Percentiles rank a stretch among this genome's conserved stretches.
phyloP scores from a whole-genome alignment of 192 early-diverging fungal genomes.

The Umbelopsis isabellina region DNA sequence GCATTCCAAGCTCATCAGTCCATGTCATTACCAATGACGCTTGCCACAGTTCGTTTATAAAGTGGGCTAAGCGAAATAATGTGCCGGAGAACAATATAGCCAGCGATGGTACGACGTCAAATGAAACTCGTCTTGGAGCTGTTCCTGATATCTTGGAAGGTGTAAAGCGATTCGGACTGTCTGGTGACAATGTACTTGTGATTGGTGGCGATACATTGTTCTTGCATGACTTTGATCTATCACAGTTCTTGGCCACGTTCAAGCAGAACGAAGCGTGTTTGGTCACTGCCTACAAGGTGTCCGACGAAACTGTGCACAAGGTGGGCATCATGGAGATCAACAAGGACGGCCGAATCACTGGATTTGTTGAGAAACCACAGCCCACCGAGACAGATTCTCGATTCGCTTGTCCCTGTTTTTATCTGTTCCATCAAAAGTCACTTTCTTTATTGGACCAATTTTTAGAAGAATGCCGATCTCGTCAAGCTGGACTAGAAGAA shows the following conservation, averaged over 20 bases:
- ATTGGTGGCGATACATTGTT: constrained; percentile 67
- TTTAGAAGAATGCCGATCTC: constrained; percentile 41
- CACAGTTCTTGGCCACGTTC: constrained; percentile 37
- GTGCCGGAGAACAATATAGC: constrained; percentile 46
- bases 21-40: constrained; percentile 55
- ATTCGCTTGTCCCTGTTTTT: constrained; percentile 66
- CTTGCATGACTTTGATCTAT: constrained; percentile 53
- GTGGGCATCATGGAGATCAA: constrained; percentile 56
- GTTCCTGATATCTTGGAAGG: constrained; percentile 54
- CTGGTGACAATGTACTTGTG: constrained; percentile 44
- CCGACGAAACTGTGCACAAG: constrained; percentile 50
- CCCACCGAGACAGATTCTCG: constrained; percentile 47
- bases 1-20: constrained; percentile 19
- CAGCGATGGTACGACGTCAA: constrained; percentile 51
- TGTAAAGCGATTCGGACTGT: constrained; percentile 38
- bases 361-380: constrained; percentile 60
- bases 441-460: constrained; percentile 46
- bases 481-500: constrained; percentile 38
- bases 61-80: constrained; percentile 43
- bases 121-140: constrained; percentile 60
- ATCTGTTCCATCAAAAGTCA: constrained; percentile 40
- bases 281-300: constrained; percentile 52
- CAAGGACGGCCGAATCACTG: constrained; percentile 35
- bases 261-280: constrained; percentile 34
- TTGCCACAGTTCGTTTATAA: constrained; percentile 42